Base-by-base conservation (phyloP, 768 basidiomycete genomes). In the Rhodotorula babjevae region DNA sequence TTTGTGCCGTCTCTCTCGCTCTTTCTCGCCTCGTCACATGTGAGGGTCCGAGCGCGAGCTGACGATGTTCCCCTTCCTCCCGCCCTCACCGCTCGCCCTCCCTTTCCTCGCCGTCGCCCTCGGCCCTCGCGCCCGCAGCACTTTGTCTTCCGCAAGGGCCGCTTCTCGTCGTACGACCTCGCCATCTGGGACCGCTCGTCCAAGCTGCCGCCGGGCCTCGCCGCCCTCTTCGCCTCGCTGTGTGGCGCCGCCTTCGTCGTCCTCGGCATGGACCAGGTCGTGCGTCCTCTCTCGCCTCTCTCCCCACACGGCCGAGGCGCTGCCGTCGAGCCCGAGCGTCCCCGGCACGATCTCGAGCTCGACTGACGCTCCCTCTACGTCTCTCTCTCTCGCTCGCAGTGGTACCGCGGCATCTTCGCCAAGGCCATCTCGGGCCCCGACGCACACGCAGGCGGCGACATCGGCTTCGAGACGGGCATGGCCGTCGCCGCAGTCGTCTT, bases 321-420 rank as follows among this genome's bases (percentile, higher is more conserved):
- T 9, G 7, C 31, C 25, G n/a, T 56, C 60, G n/a, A n/a, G n/a
- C n/a, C n/a, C n/a, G n/a, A n/a, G n/a, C n/a, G n/a, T n/a, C n/a
- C n/a, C 14, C 19, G 40, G 27, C 27, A 6, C 52, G 29, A 47
- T 29, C 4, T 3, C 21, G 49, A 12, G 18, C 21, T 2, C 2
- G 14, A 50, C 25, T 23, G 9, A 23, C 25, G 27, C 40, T 47
- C 52, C 25, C 60, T 47, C 27, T 2, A 42, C 50, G 25, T 9
- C 44, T 50, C 33, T 42, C 52, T 27, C 21, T 29, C 29, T 19
- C 21, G 2, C 29, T 21, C 21, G 2, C 60, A 74, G 23, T 90
- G 87, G 86, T 91, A 86, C 77, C 80, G 82, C 7, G 90, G 90
- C 1, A 89, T 89, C 0, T 87, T 91, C 29, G 89, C 89, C 7